Percentiles rank a stretch among this genome's conserved stretches.
Conservation (phyloP, 2,329 filamentous ascomycete genomes). For the Hymenoscyphus salicellus region DNA sequence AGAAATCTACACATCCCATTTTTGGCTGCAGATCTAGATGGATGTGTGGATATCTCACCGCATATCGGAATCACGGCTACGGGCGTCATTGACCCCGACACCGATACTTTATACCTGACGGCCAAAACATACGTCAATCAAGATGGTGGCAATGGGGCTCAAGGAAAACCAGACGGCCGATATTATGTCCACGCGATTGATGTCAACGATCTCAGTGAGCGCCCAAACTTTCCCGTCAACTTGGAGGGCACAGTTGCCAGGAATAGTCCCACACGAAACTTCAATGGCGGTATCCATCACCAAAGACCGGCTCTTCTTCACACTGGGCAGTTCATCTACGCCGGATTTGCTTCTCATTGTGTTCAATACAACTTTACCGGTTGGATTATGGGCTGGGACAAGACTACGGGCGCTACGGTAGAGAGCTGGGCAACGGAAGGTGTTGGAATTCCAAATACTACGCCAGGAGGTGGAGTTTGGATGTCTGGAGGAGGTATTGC, state of each 20-base stretch:
- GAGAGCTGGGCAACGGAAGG: conserved; percentile 46
- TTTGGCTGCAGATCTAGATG: conserved; percentile 43
- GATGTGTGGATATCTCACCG: conserved; percentile 47
- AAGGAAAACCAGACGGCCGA: conserved; percentile 43
- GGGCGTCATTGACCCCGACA: conserved; percentile 49
- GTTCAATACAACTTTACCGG: conserved; percentile 51
- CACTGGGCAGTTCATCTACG: conserved; percentile 46
- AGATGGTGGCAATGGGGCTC: conserved; percentile 34
- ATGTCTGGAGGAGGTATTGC: conserved; percentile 49
- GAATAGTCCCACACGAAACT: conserved; percentile 46
- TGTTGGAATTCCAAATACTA: conserved; percentile 40
- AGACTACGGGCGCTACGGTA: conserved; percentile 43
- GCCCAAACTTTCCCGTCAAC: conserved; percentile 42
- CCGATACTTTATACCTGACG: conserved; percentile 48
- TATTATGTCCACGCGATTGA: conserved; percentile 47
- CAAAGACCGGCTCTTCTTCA: conserved; percentile 47
- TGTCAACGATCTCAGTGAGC: conserved; percentile 44
- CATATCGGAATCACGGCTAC: conserved; percentile 48
- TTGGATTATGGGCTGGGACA: conserved; percentile 48
- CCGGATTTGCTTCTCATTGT: conserved; percentile 50
- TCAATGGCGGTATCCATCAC: conserved; percentile 48
- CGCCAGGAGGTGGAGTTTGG: conserved; percentile 46
- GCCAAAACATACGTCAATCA: conserved; percentile 48
- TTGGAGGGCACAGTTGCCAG: conserved; percentile 44
- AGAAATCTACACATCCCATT: conserved; percentile 50